Conservation (phyloP, 129 eudicot species). For the Lactuca saligna region DNA sequence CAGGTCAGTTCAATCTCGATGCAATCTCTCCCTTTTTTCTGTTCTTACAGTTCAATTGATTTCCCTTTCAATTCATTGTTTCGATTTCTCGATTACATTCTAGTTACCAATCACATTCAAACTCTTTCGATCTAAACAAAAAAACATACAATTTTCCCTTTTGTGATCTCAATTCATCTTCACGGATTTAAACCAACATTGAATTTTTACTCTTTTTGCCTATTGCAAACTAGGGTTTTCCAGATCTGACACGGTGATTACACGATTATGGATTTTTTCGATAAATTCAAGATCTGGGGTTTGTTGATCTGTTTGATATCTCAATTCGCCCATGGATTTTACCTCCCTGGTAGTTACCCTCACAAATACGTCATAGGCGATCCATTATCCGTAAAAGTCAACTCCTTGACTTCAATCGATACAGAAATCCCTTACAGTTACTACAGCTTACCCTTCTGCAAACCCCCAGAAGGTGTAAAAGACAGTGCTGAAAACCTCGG, state of each 20-base stretch:
- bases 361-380: slow-evolving; percentile 68
- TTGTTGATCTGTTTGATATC: slow-evolving; percentile 44
- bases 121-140: slow-evolving; percentile 1
- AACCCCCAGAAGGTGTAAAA: slow-evolving; percentile 65
- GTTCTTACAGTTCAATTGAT: background rate
- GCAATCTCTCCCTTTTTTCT: background rate
- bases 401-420: slow-evolving; percentile 67
- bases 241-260: slow-evolving; percentile 39
- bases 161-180: background rate
- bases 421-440: slow-evolving; percentile 71
- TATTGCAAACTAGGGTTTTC: slow-evolving; percentile 29
- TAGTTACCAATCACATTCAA: slow-evolving; percentile 1
- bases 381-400: slow-evolving; percentile 56
- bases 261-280: slow-evolving; percentile 42
- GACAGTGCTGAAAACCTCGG: slow-evolving; percentile 76
- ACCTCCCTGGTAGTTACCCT: slow-evolving; percentile 76
- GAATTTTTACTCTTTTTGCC: slow-evolving; percentile 1
- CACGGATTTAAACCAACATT: background rate
- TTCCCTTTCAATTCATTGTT: background rate
- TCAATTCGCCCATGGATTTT: slow-evolving; percentile 56
- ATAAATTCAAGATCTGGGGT: slow-evolving; percentile 53
- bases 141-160: background rate
- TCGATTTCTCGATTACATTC: background rate
- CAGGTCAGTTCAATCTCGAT: slow-evolving; percentile 22
- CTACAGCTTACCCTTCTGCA: slow-evolving; percentile 66